phyloP scores from a whole-genome alignment of 2,329 filamentous ascomycete genomes.

The Albifimbria verrucaria region DNA sequence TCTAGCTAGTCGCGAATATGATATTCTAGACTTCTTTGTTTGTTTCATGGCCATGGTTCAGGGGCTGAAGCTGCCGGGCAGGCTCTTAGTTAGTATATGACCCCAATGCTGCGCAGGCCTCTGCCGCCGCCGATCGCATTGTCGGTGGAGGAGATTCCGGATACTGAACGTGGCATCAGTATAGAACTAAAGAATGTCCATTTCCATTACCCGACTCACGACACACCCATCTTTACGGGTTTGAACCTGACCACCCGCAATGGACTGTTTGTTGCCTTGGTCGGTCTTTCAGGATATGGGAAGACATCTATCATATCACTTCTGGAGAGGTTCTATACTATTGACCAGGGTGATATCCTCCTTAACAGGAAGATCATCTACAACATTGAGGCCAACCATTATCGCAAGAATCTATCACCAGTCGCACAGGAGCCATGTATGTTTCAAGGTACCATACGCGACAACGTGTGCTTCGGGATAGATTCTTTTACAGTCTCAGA shows the following conservation, averaged over 20 bases:
- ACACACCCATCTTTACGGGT: slow-evolving; percentile 15
- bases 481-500: slow-evolving; percentile 21
- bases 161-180: slow-evolving; percentile 3
- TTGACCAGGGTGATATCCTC: slow-evolving; percentile 7
- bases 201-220: slow-evolving; percentile 19
- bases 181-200: slow-evolving; percentile 17
- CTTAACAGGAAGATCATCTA: slow-evolving; percentile 11
- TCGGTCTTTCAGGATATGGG: slow-evolving; percentile 14
- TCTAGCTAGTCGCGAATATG: slow-evolving; percentile 24
- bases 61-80: slow-evolving; percentile 38
- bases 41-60: slow-evolving; percentile 51
- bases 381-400: slow-evolving; percentile 12
- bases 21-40: slow-evolving; percentile 47
- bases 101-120: slow-evolving; percentile 16
- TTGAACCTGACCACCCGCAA: slow-evolving; percentile 24
- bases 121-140: slow-evolving; percentile 17
- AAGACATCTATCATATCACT: slow-evolving; percentile 26
- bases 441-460: slow-evolving; percentile 39
- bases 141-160: slow-evolving; percentile 21
- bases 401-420: slow-evolving; percentile 17
- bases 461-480: slow-evolving; percentile 44
- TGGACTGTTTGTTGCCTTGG: slow-evolving; percentile 39
- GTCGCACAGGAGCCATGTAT: slow-evolving; percentile 20
- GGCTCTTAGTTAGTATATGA: slow-evolving; percentile 10
- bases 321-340: slow-evolving; percentile 22